Conservation (phyloP, 1,284 basidiomycete species). For the Cryptococcus sp. region DNA sequence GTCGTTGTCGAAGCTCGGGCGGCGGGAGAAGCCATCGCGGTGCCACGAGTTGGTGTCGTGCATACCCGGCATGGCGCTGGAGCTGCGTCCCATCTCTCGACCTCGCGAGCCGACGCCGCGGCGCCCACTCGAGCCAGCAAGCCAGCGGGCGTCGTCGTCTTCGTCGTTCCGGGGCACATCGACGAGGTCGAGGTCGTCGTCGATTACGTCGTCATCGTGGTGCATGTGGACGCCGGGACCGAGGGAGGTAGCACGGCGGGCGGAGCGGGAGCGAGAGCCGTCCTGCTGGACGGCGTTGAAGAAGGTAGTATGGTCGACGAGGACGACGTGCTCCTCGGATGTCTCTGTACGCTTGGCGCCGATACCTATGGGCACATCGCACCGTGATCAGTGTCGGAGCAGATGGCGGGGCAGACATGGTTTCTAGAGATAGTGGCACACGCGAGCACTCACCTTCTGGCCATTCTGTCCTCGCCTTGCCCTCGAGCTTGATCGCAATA, state of each 20-base stretch:
- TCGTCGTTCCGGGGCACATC: slow-evolving; percentile 12
- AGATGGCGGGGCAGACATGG: not conserved
- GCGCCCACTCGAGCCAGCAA: slow-evolving; percentile 7
- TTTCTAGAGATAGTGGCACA: not conserved
- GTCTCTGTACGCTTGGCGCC: slow-evolving; percentile 76
- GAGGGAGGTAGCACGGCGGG: slow-evolving; percentile 67
- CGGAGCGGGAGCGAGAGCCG: slow-evolving; percentile 24
- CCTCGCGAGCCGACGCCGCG: slow-evolving; percentile 1
- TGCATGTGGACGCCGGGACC: slow-evolving; percentile 62
- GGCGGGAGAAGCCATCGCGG: slow-evolving; percentile 27
- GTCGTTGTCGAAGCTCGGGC: slow-evolving; percentile 18
- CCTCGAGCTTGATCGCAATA: slow-evolving; percentile 75
- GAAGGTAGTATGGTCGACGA: slow-evolving; percentile 68
- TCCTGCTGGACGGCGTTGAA: slow-evolving; percentile 58
- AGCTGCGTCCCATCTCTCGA: slow-evolving; percentile 19
- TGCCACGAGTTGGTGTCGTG: slow-evolving; percentile 28
- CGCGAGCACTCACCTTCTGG: slow-evolving; percentile 67
- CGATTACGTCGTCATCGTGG: slow-evolving; percentile 44
- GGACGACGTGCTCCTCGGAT: slow-evolving; percentile 73
- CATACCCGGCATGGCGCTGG: slow-evolving; percentile 37
- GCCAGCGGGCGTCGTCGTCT: slow-evolving; percentile 15
- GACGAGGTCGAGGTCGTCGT: slow-evolving; percentile 50
- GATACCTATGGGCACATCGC: slow-evolving; percentile 56
- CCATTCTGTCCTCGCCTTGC: slow-evolving; percentile 66
- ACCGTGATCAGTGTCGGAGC: not conserved